These are phyloP conservation scores for Auricularia cornea DNA, from an alignment of 768 basidiomycete species.

Conservation along the genomic window DNA sequence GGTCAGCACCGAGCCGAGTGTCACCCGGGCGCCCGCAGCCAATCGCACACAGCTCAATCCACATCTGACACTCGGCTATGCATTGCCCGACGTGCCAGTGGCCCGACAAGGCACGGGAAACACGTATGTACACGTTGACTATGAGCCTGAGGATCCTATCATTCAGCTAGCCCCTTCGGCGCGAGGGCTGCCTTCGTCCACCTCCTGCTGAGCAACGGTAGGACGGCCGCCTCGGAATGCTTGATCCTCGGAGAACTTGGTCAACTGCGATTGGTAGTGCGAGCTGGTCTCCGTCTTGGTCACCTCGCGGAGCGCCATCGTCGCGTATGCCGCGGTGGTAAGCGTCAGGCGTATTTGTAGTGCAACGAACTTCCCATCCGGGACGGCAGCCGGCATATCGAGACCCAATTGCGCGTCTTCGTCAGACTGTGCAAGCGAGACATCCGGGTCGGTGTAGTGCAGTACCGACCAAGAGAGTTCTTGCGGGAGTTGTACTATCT, in stretches of 20 bases:
- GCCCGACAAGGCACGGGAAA: neutral
- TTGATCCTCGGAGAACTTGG: conserved; percentile 73
- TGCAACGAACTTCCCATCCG: conserved; percentile 78
- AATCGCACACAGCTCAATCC: neutral
- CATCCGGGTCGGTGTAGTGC: conserved; percentile 88
- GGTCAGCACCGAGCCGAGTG: neutral
- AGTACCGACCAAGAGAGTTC: conserved; percentile 75
- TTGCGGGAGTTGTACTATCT: conserved; percentile 78
- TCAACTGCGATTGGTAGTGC: conserved; percentile 77
- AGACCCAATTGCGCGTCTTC: conserved; percentile 86
- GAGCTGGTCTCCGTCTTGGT: conserved; percentile 95
- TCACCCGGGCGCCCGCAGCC: neutral
- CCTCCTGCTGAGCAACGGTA: conserved; percentile 4
- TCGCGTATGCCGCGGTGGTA: conserved; percentile 90
- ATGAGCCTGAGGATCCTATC: neutral
- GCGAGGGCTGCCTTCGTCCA: conserved; percentile 14
- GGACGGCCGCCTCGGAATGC: conserved; percentile 58
- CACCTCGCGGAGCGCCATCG: conserved; percentile 93
- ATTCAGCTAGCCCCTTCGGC: conserved; percentile 19
- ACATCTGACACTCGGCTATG: neutral
- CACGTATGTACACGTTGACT: neutral
- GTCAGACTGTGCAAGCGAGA: conserved; percentile 87
- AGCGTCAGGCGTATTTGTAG: conserved; percentile 80
- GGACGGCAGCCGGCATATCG: conserved; percentile 55
- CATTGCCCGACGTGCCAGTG: neutral